Percentiles rank a stretch among this genome's conserved stretches.
Evolutionary conservation across 2,329 filamentous ascomycete species (phyloP).

Genomic region (Thyridium curvatum): DNA sequence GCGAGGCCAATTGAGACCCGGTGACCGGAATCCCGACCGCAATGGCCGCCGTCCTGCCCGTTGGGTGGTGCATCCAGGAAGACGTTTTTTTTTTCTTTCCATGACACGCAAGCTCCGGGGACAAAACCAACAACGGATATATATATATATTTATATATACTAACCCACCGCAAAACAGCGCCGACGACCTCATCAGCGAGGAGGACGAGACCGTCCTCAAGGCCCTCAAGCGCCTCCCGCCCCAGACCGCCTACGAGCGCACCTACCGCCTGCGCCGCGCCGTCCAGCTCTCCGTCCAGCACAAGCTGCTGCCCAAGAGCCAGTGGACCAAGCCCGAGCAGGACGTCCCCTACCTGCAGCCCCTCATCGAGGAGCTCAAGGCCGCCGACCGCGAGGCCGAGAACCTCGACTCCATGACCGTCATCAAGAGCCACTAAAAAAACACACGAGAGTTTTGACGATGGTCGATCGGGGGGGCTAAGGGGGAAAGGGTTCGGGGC

Average conservation of each 20-base stretch:
- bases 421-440: constrained; percentile 40
- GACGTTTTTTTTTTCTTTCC: too few species aligned
- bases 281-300: constrained; percentile 65
- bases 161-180: constrained; percentile 43
- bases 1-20: too few species aligned
- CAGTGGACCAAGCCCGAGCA: constrained; percentile 54
- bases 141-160: too few species aligned
- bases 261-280: constrained; percentile 95
- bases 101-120: too few species aligned
- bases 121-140: too few species aligned
- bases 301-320: constrained; percentile 58
- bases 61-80: too few species aligned
- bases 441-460: too few species aligned
- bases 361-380: constrained; percentile 45
- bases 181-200: constrained; percentile 92
- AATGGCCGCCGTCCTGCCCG: too few species aligned
- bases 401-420: constrained; percentile 42
- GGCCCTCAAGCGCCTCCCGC: constrained; percentile 82
- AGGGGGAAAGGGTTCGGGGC: too few species aligned
- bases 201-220: constrained; percentile 82
- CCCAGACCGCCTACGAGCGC: constrained; percentile 92
- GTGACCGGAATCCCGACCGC: too few species aligned
- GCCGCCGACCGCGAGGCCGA: constrained; percentile 42
- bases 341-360: constrained; percentile 49
- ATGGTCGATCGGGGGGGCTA: too few species aligned